Conservation (phyloP, 1,284 basidiomycete species). For the Irpex lacteus region DNA sequence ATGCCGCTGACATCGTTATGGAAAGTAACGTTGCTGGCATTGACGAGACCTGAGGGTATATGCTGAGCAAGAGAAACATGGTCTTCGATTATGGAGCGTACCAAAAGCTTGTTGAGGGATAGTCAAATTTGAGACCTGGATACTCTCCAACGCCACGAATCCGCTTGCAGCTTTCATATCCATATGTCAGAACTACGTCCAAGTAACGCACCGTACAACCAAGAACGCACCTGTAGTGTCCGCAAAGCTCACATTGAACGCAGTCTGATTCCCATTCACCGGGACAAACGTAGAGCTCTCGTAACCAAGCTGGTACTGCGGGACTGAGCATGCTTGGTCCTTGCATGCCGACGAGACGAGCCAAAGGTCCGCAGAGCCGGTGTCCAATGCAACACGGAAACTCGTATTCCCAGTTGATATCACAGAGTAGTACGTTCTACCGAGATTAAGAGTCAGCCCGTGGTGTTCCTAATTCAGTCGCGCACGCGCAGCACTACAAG, state of each 20-base stretch:
- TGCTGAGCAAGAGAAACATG: neutral
- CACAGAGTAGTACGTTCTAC: constrained; percentile 64
- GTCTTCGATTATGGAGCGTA: constrained; percentile 23
- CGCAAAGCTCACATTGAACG: constrained; percentile 58
- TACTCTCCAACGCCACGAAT: constrained; percentile 63
- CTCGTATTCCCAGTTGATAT: constrained; percentile 56
- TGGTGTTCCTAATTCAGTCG: neutral
- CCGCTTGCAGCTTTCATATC: constrained; percentile 52
- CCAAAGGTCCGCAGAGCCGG: constrained; percentile 77
- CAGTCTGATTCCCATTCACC: constrained; percentile 58
- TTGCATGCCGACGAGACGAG: constrained; percentile 60
- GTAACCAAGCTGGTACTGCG: constrained; percentile 65
- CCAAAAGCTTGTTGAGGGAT: constrained; percentile 63
- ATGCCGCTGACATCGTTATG: constrained; percentile 65
- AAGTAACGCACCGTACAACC: constrained; percentile 3
- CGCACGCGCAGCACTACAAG: neutral
- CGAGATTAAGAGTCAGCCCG: constrained; percentile 2
- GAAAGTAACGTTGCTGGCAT: constrained; percentile 59
- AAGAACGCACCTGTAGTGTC: constrained; percentile 59
- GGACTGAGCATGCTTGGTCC: constrained; percentile 53
- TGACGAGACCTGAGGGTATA: constrained; percentile 48
- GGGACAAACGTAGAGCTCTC: constrained; percentile 60
- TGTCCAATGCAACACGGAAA: constrained; percentile 72
- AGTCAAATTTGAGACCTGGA: constrained; percentile 57
- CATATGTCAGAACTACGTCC: neutral